Evolutionary conservation across 345 rosid genomes (phyloP).

Genomic region (sweet orange (Citrus sinensis)): DNA sequence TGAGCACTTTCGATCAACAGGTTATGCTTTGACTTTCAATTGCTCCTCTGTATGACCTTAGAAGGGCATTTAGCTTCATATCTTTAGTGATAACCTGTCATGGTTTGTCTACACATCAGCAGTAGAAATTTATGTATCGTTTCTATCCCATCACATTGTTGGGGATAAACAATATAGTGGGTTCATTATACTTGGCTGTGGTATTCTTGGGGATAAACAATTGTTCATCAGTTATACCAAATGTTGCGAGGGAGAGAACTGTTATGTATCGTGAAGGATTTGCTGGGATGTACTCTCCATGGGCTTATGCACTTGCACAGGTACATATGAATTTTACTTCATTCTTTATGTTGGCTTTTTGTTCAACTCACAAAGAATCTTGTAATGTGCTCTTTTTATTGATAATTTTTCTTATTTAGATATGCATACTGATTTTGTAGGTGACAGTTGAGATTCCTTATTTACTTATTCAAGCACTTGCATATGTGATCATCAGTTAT

Average conservation of each 20-base stretch:
- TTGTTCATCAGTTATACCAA: conserved; percentile 54
- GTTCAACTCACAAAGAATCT: too few relatives aligned
- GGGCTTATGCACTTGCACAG: conserved; percentile 71
- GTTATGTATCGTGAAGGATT: conserved; percentile 78
- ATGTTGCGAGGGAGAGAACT: conserved; percentile 51
- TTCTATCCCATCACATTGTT: background rate
- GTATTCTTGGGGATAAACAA: conserved; percentile 65
- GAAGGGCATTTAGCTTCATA: background rate
- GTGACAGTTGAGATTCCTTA: conserved; percentile 75
- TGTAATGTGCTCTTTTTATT: too few relatives aligned
- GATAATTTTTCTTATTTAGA: background rate
- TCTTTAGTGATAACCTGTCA: background rate
- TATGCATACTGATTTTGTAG: conserved; percentile 23
- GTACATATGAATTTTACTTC: conserved; percentile 10
- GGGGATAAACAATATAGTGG: conserved; percentile 34
- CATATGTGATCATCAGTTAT: conserved; percentile 44
- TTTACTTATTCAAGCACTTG: conserved; percentile 36
- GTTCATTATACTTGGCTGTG: conserved; percentile 43
- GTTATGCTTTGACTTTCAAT: background rate
- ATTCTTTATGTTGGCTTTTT: too few relatives aligned
- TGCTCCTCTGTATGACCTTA: background rate
- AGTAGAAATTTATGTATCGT: background rate
- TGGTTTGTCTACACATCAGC: background rate
- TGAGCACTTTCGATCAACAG: background rate
- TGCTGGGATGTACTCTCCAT: conserved; percentile 81